These are phyloP conservation scores for Epicoccum nigrum DNA, from an alignment of 2,329 filamentous ascomycete species.

Conservation along the genomic window DNA sequence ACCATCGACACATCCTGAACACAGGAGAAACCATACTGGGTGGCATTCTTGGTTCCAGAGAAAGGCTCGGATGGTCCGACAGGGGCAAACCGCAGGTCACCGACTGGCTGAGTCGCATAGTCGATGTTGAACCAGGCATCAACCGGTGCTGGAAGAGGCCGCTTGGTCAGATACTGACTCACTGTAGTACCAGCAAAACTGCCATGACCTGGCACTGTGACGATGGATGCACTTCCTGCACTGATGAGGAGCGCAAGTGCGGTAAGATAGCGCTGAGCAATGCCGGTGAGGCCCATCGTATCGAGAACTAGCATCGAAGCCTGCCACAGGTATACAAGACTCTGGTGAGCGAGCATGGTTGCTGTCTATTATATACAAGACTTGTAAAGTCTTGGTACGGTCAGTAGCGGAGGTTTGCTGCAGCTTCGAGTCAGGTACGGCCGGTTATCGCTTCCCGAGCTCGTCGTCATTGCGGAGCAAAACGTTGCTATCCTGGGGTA, in stretches of 20 bases:
- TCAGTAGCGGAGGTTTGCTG: not conserved
- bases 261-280: constrained; percentile 11
- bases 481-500: constrained; percentile 1
- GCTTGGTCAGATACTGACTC: constrained; percentile 45
- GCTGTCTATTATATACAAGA: constrained; percentile 2
- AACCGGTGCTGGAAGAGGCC: constrained; percentile 42
- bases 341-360: not conserved
- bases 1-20: constrained; percentile 50
- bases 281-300: constrained; percentile 8
- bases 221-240: constrained; percentile 8
- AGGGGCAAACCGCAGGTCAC: constrained; percentile 48
- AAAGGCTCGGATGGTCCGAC: constrained; percentile 49
- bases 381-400: constrained; percentile 3
- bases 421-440: constrained; percentile 5
- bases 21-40: constrained; percentile 49
- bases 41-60: constrained; percentile 46
- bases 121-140: constrained; percentile 58
- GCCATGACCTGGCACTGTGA: constrained; percentile 47
- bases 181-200: constrained; percentile 47
- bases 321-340: not conserved
- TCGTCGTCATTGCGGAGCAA: constrained; percentile 20
- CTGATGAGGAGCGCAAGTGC: constrained; percentile 6
- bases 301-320: not conserved
- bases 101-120: constrained; percentile 49
- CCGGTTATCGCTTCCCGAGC: constrained; percentile 16